Base-by-base conservation (phyloP, 2,329 filamentous ascomycete species). In the Aspergillus chevalieri region DNA sequence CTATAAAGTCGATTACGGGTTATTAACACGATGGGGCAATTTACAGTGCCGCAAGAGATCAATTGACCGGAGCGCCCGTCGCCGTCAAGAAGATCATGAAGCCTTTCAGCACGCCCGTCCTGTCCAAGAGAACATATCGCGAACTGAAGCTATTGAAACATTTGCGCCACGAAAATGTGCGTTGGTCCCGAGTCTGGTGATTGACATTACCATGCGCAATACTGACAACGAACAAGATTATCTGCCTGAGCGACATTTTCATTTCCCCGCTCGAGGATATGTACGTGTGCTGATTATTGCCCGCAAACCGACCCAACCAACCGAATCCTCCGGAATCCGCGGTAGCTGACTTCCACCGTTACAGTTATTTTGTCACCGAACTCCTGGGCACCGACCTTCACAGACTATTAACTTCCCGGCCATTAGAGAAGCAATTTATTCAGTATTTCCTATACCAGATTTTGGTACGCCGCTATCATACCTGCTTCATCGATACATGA, bases 81-180 rank as follows among this genome's bases (percentile, higher is more conserved):
- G 93, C 93, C 52, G 91, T 98, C 69, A 98, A 98, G 82, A 98
- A 98, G 83, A 98, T 98, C 68, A 97, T 98, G 92, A 98, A 97
- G 79, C 93, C 93, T 8, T 98, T 98, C 75, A 96, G 91, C 79
- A 98, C 93, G n/a, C 91, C 93, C 1, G 93, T 98, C 51, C 80
- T 98, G 44, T 93, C 93, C 51, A 98, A 98, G 79, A 83, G 93
- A 68, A 98, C 93, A 59, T 98, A 98, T 72, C 85, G 93, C 66
- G 93, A 98, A 73, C 77, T 98, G 68, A 98, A 97, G 78, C 82
- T 98, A 56, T 78, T 98, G 65, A 98, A 97, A 78, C 93, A 98
- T 68, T 78, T 98, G 53, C 85, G 85, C 68, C 93, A 98, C 71
- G 93, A 98, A 75, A 98, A 98, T 75, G 92, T 95, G 72, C 55